Evolutionary conservation across 1,284 basidiomycete genomes (phyloP).

Genomic region (Sparassis latifolia): DNA sequence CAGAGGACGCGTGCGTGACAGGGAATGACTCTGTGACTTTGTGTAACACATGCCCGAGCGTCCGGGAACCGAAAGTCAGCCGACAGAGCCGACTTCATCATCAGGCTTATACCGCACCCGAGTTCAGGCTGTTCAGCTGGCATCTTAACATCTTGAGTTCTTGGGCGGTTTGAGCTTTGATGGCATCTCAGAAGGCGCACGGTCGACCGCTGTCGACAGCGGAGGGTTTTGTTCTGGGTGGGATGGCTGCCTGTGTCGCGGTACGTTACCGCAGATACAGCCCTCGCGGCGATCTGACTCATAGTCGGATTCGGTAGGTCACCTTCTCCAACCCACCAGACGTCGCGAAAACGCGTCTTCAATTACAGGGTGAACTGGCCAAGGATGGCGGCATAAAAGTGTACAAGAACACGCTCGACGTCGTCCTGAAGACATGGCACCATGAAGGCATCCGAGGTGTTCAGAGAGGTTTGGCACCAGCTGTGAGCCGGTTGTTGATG

Average conservation of each 20-base stretch:
- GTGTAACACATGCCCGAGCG: too few species aligned
- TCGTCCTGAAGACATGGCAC: slow-evolving; percentile 82
- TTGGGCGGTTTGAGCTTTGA: too few species aligned
- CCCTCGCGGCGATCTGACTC: not conserved
- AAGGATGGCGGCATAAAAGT: slow-evolving; percentile 70
- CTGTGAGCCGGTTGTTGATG: slow-evolving; percentile 48
- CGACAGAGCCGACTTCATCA: too few species aligned
- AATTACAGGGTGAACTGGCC: slow-evolving; percentile 89
- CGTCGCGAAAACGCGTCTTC: slow-evolving; percentile 90
- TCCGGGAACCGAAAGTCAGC: too few species aligned
- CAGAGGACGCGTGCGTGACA: too few species aligned
- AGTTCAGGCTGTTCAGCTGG: too few species aligned
- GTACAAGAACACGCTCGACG: slow-evolving; percentile 87
- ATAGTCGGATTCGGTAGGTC: slow-evolving; percentile 40
- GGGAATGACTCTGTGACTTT: too few species aligned
- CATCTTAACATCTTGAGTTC: too few species aligned
- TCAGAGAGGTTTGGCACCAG: slow-evolving; percentile 86
- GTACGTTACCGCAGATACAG: slow-evolving; percentile 34
- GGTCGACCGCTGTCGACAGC: slow-evolving; percentile 45
- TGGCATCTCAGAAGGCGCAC: too few species aligned
- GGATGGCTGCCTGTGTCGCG: slow-evolving; percentile 82
- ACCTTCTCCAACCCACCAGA: slow-evolving; percentile 84
- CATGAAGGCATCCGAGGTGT: slow-evolving; percentile 89
- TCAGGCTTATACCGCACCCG: too few species aligned
- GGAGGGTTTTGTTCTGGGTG: slow-evolving; percentile 84